These are phyloP conservation scores for Bipolaris zeicola DNA, from an alignment of 2,329 filamentous ascomycete genomes.

Conservation along the genomic window DNA sequence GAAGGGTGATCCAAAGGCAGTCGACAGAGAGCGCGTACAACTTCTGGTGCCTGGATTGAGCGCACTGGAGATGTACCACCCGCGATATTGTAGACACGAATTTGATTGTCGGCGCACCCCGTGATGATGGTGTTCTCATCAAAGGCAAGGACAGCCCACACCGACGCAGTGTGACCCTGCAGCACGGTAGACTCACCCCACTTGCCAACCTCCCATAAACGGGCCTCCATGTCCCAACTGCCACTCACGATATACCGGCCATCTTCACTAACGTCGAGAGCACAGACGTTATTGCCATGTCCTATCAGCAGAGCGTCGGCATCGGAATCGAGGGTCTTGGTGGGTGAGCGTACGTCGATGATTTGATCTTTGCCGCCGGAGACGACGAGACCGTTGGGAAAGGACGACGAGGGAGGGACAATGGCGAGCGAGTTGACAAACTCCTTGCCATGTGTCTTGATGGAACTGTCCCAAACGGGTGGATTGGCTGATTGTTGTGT, in stretches of 20 bases:
- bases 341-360: constrained; percentile 83
- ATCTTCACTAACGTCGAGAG: constrained; percentile 76
- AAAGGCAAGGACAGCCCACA: constrained; percentile 90
- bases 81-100: constrained; percentile 76
- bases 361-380: constrained; percentile 91
- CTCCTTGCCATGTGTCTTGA: constrained; percentile 77
- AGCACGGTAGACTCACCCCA: constrained; percentile 80
- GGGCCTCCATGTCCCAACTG: constrained; percentile 89
- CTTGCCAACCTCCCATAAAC: constrained; percentile 82
- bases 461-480: constrained; percentile 75
- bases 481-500: constrained; percentile 69
- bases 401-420: constrained; percentile 68
- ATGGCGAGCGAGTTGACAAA: constrained; percentile 89
- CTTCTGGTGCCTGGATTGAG: constrained; percentile 71
- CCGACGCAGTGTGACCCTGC: constrained; percentile 76
- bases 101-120: constrained; percentile 88
- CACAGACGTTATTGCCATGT: constrained; percentile 85
- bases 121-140: constrained; percentile 75
- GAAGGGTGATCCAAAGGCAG: constrained; percentile 77
- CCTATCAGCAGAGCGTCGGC: constrained; percentile 86
- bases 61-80: constrained; percentile 68
- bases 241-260: constrained; percentile 83
- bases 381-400: constrained; percentile 79
- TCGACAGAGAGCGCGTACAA: constrained; percentile 85
- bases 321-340: constrained; percentile 70